These are phyloP conservation scores for Grosmannia serpens DNA, from an alignment of 2,329 filamentous ascomycete species.

Conservation along the genomic window DNA sequence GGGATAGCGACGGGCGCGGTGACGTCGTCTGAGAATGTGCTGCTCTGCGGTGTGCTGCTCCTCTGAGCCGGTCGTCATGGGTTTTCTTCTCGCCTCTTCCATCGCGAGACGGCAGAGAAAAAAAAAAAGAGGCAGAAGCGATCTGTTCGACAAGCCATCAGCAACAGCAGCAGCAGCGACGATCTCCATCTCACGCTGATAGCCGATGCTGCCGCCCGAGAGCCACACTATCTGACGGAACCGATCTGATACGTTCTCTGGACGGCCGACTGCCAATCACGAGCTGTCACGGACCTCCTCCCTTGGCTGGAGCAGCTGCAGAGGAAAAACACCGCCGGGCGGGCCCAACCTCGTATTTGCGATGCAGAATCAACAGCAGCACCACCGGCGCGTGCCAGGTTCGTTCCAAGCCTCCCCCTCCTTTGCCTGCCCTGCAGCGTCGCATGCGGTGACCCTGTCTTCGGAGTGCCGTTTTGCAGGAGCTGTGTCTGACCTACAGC, in stretches of 20 bases:
- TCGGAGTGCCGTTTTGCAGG: too few relatives aligned
- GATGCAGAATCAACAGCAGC: slow-evolving; percentile 2
- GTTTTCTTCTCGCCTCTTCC: not conserved
- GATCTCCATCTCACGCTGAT: not conserved
- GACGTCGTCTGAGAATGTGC: not conserved
- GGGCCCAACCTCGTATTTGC: slow-evolving; percentile 7
- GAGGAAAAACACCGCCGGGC: not conserved
- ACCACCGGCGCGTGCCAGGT: not conserved
- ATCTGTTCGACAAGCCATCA: too few relatives aligned
- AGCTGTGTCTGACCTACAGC: not conserved
- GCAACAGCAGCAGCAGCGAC: too few relatives aligned
- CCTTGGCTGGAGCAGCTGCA: not conserved
- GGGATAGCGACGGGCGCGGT: not conserved
- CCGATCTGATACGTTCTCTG: not conserved
- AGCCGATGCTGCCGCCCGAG: not conserved
- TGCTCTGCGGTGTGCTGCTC: not conserved
- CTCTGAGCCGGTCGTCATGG: not conserved
- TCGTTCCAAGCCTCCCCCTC: not conserved
- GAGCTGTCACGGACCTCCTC: not conserved
- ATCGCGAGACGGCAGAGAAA: too few relatives aligned
- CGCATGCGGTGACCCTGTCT: too few relatives aligned
- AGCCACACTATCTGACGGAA: not conserved
- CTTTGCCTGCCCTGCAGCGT: too few relatives aligned
- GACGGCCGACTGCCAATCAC: not conserved
- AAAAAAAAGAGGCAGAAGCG: too few relatives aligned